Evolutionary conservation across 768 basidiomycete species (phyloP), one percentile per base, ranked within the genome.

Genomic region (Lanmaoa pseudosensibilis): DNA sequence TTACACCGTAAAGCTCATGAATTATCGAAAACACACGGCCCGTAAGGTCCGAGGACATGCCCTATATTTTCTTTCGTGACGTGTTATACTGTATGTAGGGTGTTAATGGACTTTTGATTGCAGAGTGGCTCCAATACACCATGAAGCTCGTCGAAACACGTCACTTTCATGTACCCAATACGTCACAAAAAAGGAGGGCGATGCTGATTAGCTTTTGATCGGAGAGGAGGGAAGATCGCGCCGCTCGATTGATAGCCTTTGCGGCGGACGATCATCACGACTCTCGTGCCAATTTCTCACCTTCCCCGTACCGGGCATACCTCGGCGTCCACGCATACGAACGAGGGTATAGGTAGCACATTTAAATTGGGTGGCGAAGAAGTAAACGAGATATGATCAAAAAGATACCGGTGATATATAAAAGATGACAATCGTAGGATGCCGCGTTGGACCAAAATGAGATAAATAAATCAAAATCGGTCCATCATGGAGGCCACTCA

Each of bases 261-360:
- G 27, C 5, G n/a, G 30, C 30, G 10, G 27, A n/a, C 18, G 30
- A 15, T 21, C 32, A 47, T 10, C 6, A 13, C 8, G 11, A 15
- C 12, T 45, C 25, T 27, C 27, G 13, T 45, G 13, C 43, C 25
- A 32, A 11, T 33, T 48, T 23, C 18, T 46, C 21, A 11, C 23
- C 16, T 40, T 32, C 39, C 27, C 19, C 23, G 13, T 23, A 12
- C 13, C 16, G 27, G 27, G 27, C 6, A 27, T 27, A 27, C 27
- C 27, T 27, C 19, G 13, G 32, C 33, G n/a, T 41, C n/a, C 18
- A 40, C 37, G 18, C 23, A 27, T 21, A 3, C 27, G 15, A 40
- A 38, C 4, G 27, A 30, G 27, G 53, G 54, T 57, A 57, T 58
- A n/a, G n/a, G n/a, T n/a, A n/a, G n/a, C n/a, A n/a, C n/a, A n/a